Base-by-base conservation (phyloP, 75 land plant species). In the Picea sitchensis region DNA sequence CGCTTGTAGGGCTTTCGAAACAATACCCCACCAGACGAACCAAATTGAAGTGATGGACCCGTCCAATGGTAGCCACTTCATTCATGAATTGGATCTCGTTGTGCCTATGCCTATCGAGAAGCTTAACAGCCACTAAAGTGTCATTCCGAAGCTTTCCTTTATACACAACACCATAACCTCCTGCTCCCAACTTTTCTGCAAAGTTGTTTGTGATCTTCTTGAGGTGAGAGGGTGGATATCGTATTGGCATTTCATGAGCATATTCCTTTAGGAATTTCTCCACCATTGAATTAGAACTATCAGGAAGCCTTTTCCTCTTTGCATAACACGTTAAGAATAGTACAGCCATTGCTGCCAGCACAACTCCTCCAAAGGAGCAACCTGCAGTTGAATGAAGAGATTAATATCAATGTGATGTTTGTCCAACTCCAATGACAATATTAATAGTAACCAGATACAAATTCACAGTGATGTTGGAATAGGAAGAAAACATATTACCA, bases 1-100 rank as follows among this genome's bases (percentile, higher is more conserved):
- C 73, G 51, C 84, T 75, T 75, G 59, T 58, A 1, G 23, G 6
- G 18, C 82, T 76, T 34, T 82, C 84, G 36, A 62, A 41, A 67
- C 84, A 86, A 67, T 82, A 86, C 8, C 87, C 87, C 4, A 80
- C 61, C 23, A 86, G 60, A 23, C 84, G 80, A 44, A 86, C 84
- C 76, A 86, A 31, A 63, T 86, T 76, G 38, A 77, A 61, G 61
- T 86, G 87, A 63, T 82, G 87, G 11, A 85, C 79, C 36, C 54
- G 58, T 38, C 86, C 86, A 14, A 84, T 68, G 20, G 83, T 81
- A 34, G 64, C 79, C 21, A 84, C 78, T 58, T 85, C 87, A 32
- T 84, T 76, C 54, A 74, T 76, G 65, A 85, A 85, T 59, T 82
- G 80, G 11, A 38, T 76, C 51, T 75, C 83, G 58, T 73, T 78